phyloP scores from a whole-genome alignment of 2,329 filamentous ascomycete species.

The Beauveria sp. region DNA sequence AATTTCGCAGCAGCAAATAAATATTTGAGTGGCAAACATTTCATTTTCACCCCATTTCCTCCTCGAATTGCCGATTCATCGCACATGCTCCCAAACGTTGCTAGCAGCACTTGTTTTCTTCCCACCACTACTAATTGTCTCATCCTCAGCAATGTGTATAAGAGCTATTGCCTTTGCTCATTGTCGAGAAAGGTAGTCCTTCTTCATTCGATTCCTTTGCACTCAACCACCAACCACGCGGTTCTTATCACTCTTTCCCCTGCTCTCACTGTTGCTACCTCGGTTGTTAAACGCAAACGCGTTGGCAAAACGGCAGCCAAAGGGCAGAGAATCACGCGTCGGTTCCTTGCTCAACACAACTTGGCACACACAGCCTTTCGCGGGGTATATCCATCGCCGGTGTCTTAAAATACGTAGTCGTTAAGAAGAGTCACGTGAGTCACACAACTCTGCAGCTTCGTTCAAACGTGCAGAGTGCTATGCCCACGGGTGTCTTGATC shows the following conservation, averaged over 20 bases:
- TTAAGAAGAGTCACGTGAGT: conserved; percentile 30
- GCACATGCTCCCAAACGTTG: conserved; percentile 3
- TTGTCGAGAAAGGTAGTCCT: neutral
- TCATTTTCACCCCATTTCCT: conserved; percentile 1
- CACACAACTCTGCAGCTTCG: conserved; percentile 20
- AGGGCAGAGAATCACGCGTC: conserved; percentile 3
- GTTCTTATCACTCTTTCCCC: conserved; percentile 10
- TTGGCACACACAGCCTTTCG: conserved; percentile 27
- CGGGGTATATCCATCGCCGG: conserved; percentile 36
- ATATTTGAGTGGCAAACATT: neutral
- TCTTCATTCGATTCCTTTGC: conserved; percentile 7
- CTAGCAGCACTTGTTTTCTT: conserved; percentile 1
- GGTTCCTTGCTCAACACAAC: conserved; percentile 12
- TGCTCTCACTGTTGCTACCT: neutral
- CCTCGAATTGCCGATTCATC: conserved; percentile 1
- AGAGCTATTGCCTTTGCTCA: neutral
- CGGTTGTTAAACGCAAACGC: neutral
- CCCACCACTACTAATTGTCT: conserved; percentile 9
- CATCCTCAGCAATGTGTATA: conserved; percentile 6
- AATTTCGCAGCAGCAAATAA: neutral
- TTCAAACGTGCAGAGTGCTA: conserved; percentile 24
- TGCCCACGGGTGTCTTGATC: conserved; percentile 22
- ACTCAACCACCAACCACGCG: conserved; percentile 10
- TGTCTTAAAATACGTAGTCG: conserved; percentile 27
- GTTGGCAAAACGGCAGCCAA: neutral